A percentile compares a stretch with the other conserved stretches of the same genome.
These are phyloP conservation scores for Phytopythium sindhum DNA, from an alignment of 352 stramenopile genomes.

Conservation along the genomic window DNA sequence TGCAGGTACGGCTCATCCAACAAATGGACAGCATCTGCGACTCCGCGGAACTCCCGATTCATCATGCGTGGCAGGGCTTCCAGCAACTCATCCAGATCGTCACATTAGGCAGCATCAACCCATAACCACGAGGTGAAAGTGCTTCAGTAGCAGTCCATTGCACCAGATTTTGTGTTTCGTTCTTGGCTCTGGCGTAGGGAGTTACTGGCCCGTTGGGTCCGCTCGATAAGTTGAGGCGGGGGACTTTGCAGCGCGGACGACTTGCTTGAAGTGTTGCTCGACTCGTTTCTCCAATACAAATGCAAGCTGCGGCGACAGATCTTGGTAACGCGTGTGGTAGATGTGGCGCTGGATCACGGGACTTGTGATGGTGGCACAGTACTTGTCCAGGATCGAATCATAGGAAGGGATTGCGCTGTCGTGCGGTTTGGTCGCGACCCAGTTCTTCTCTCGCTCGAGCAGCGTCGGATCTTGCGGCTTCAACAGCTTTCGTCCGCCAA, in stretches of 20 bases:
- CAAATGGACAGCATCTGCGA: constrained; percentile 33
- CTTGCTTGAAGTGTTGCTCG: constrained; percentile 49
- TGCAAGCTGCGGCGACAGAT: constrained; percentile 68
- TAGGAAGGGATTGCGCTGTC: constrained; percentile 60
- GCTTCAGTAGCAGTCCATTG: neutral
- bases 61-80: constrained; percentile 26
- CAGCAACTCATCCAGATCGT: constrained; percentile 44
- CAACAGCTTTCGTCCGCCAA: constrained; percentile 22
- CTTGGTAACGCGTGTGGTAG: constrained; percentile 50
- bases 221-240: neutral
- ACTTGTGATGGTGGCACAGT: constrained; percentile 72
- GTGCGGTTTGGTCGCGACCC: constrained; percentile 40
- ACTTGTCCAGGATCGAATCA: constrained; percentile 80
- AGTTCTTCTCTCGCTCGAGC: constrained; percentile 44
- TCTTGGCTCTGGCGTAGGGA: neutral
- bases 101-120: constrained; percentile 6
- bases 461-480: constrained; percentile 18
- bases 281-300: constrained; percentile 71
- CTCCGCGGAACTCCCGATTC: constrained; percentile 4
- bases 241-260: constrained; percentile 7
- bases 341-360: constrained; percentile 73
- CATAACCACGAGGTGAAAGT: constrained; percentile 8
- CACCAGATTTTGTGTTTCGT: neutral
- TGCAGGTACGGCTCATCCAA: constrained; percentile 43
- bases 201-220: neutral